phyloP scores from a whole-genome alignment of 768 basidiomycete genomes.

The Boletus eberwhitei region DNA sequence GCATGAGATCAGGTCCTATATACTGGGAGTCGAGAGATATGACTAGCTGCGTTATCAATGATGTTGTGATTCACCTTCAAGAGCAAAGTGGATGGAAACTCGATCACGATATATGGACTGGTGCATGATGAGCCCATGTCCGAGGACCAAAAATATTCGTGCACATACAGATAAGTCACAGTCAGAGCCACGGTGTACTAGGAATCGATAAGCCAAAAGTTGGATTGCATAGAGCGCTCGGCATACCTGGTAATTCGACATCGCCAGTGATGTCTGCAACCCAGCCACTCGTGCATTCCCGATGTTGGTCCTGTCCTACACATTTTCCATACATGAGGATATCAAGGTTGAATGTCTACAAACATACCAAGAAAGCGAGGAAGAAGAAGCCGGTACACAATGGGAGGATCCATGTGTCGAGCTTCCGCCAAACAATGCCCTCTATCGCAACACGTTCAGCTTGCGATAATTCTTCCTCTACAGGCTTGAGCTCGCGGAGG shows the following conservation, averaged over 20 bases:
- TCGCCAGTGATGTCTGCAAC: conserved; percentile 46
- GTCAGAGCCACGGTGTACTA: conserved; percentile 36
- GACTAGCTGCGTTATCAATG: neutral
- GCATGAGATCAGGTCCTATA: conserved; percentile 51
- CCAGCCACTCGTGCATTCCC: conserved; percentile 62
- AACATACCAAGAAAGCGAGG: conserved; percentile 48
- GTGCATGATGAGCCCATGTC: neutral
- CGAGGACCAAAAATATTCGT: neutral
- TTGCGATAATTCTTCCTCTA: conserved; percentile 4
- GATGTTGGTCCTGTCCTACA: conserved; percentile 43
- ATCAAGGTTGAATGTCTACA: neutral
- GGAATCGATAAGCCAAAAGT: neutral
- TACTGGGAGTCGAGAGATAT: conserved; percentile 15
- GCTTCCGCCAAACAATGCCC: conserved; percentile 44
- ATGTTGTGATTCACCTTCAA: conserved; percentile 39
- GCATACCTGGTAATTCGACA: conserved; percentile 28
- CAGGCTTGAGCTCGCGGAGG: neutral
- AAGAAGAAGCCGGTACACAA: conserved; percentile 48
- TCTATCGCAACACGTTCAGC: conserved; percentile 28
- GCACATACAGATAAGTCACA: conserved; percentile 25
- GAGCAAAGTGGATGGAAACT: conserved; percentile 58
- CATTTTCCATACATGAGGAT: neutral
- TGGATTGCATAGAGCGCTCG: neutral
- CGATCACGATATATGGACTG: conserved; percentile 51
- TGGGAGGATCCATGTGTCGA: conserved; percentile 47